phyloP scores from a whole-genome alignment of 164 flowering plant genomes.

The Vitis cinerea region DNA sequence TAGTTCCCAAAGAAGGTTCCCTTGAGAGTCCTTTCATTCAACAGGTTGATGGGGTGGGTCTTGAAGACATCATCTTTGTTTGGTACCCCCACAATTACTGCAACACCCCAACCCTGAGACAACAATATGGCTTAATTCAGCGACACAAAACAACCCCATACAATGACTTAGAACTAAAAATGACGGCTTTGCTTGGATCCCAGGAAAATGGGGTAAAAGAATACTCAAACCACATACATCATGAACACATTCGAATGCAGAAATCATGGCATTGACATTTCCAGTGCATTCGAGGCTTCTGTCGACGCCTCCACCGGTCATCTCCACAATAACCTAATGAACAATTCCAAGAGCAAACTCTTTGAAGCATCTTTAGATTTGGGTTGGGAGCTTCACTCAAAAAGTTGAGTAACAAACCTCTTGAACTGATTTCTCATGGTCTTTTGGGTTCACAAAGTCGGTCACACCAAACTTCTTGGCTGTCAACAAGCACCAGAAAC shows the following conservation, averaged over 20 bases:
- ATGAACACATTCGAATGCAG: slow-evolving; percentile 76
- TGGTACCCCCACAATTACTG: slow-evolving; percentile 61
- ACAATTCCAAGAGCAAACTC: too few species aligned
- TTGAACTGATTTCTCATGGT: slow-evolving; percentile 51
- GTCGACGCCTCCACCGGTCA: slow-evolving; percentile 73
- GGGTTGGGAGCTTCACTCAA: too few species aligned
- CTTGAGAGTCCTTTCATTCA: slow-evolving; percentile 65
- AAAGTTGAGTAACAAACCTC: slow-evolving; percentile 27
- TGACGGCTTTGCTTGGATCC: not conserved
- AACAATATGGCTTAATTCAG: too few species aligned
- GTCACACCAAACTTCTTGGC: slow-evolving; percentile 65
- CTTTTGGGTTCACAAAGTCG: slow-evolving; percentile 62
- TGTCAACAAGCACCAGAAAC: slow-evolving; percentile 14
- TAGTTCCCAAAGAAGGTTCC: slow-evolving; percentile 72
- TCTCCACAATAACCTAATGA: slow-evolving; percentile 56
- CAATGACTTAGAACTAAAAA: not conserved
- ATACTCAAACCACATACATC: slow-evolving; percentile 38
- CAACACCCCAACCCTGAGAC: slow-evolving; percentile 66
- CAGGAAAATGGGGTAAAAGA: not conserved
- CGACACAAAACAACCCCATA: too few species aligned
- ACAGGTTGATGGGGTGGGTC: slow-evolving; percentile 48
- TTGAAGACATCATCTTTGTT: slow-evolving; percentile 53
- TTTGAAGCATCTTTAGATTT: too few species aligned
- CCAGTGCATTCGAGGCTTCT: slow-evolving; percentile 71
- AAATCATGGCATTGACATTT: slow-evolving; percentile 56